phyloP scores from a whole-genome alignment of 306 rosid species.

The Malus fusca region DNA sequence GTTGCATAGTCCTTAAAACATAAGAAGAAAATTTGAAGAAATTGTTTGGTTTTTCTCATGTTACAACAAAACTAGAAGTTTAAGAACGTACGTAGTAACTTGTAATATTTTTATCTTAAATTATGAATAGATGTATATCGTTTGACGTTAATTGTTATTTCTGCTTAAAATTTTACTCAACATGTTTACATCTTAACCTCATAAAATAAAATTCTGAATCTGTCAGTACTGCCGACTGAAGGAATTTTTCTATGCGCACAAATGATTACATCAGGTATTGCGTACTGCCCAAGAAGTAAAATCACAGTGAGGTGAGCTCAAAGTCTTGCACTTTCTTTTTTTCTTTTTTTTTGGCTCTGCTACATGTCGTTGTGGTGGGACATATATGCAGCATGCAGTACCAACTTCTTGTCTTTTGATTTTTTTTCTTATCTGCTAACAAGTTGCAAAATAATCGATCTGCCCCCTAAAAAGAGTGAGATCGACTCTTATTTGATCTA shows the following conservation, averaged over 20 bases:
- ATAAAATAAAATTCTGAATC: too few species aligned
- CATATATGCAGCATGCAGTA: background rate
- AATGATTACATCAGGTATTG: background rate
- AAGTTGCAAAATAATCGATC: background rate
- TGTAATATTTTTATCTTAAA: too few species aligned
- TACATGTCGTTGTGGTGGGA: background rate
- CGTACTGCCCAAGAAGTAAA: background rate
- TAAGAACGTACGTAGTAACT: too few species aligned
- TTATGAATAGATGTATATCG: too few species aligned
- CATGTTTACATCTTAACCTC: too few species aligned
- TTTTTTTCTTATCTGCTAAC: background rate
- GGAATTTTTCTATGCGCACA: background rate
- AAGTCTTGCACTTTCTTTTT: background rate
- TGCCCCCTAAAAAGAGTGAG: background rate
- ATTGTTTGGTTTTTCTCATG: background rate
- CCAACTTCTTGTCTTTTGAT: background rate
- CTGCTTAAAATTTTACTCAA: too few species aligned
- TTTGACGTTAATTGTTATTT: too few species aligned
- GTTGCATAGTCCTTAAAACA: too few species aligned
- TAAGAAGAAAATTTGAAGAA: background rate
- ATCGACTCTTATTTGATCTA: too few species aligned
- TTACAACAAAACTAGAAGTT: background rate
- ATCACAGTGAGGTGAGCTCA: background rate
- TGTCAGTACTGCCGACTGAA: too few species aligned
- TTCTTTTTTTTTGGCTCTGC: background rate